These are phyloP conservation scores for Akanthomyces muscarius DNA, from an alignment of 2,329 filamentous ascomycete genomes.

Conservation along the genomic window DNA sequence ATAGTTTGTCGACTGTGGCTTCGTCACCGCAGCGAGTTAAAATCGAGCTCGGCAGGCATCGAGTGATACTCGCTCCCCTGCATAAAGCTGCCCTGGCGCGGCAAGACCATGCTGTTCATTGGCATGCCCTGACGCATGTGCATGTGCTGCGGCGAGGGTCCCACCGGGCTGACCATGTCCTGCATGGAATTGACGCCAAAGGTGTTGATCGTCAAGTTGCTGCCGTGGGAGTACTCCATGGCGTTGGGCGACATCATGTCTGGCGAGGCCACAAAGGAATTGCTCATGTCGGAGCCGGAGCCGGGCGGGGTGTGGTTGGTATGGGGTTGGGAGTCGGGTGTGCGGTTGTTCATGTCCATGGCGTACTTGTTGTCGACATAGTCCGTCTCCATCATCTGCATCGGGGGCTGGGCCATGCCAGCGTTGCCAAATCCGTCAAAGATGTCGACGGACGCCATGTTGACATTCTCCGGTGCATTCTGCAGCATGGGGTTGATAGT, in stretches of 20 bases:
- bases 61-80: conserved; percentile 17
- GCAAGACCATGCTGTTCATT: conserved; percentile 29
- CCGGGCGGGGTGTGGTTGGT: conserved; percentile 25
- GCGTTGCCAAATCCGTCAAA: conserved; percentile 64
- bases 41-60: conserved; percentile 10
- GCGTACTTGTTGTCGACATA: conserved; percentile 40
- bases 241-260: conserved; percentile 47
- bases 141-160: conserved; percentile 30
- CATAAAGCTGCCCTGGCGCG: conserved; percentile 33
- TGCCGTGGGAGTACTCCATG: conserved; percentile 43
- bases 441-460: conserved; percentile 55
- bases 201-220: conserved; percentile 33
- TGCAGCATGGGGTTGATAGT: conserved; percentile 58
- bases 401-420: conserved; percentile 53
- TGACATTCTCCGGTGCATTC: conserved; percentile 51
- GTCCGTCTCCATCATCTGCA: conserved; percentile 44
- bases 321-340: conserved; percentile 35
- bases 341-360: conserved; percentile 33
- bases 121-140: conserved; percentile 28
- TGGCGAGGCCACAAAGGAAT: conserved; percentile 51
- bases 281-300: conserved; percentile 37
- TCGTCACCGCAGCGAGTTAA: conserved; percentile 24
- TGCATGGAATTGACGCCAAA: conserved; percentile 44
- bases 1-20: neutral
- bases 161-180: conserved; percentile 47